These are phyloP conservation scores for Nicotiana sylvestris DNA, from an alignment of 257 asterid species.

Conservation along the genomic window DNA sequence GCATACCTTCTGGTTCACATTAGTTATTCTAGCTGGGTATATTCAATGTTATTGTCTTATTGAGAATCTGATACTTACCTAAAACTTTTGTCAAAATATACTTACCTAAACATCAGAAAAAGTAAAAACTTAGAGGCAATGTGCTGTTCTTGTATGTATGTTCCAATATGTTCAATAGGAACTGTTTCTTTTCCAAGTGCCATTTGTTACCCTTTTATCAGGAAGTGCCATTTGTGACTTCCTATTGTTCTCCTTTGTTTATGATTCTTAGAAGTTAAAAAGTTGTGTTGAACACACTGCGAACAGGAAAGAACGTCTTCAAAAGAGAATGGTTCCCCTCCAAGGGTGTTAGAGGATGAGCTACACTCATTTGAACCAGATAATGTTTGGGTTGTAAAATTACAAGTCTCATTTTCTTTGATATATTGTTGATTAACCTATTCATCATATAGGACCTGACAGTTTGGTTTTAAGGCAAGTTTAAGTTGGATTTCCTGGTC, in stretches of 20 bases:
- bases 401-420: no score
- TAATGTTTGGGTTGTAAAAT: no score
- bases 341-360: no score
- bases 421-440: no score
- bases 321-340: no score
- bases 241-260: neutral
- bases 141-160: neutral
- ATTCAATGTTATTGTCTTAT: no score
- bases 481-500: neutral
- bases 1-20: no score
- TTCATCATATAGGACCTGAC: neutral
- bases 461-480: neutral
- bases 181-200: neutral
- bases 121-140: neutral
- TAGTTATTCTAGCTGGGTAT: no score
- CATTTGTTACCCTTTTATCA: neutral
- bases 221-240: neutral
- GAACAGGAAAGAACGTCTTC: neutral
- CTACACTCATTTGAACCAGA: no score
- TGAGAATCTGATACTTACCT: no score
- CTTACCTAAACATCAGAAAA: neutral
- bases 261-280: neutral
- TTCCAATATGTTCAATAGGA: neutral
- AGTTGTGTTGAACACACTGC: neutral
- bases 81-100: neutral